phyloP scores from a whole-genome alignment of 441 rosid genomes.

The Arabidopsis hybrid region DNA sequence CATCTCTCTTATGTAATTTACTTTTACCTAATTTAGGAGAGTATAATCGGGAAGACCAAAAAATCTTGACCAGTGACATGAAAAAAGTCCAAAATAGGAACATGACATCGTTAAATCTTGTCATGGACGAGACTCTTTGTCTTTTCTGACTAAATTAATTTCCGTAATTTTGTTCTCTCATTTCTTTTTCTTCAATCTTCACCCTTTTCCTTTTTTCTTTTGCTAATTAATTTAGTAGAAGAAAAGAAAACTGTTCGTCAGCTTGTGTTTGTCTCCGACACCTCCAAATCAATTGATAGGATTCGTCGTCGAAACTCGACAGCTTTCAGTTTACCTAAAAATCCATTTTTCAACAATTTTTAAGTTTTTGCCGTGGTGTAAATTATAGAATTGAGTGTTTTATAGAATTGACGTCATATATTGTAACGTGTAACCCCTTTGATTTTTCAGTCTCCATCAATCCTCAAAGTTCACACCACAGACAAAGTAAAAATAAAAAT shows the following conservation, averaged over 20 bases:
- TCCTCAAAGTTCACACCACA: constrained; percentile 41
- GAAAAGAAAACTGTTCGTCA: neutral
- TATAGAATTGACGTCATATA: constrained; percentile 11
- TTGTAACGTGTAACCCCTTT: constrained; percentile 14
- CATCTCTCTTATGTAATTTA: neutral
- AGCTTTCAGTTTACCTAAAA: constrained; percentile 5
- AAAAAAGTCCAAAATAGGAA: constrained; percentile 29
- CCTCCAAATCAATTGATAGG: constrained; percentile 25
- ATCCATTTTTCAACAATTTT: neutral
- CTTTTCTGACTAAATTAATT: constrained; percentile 22
- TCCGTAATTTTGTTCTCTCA: neutral
- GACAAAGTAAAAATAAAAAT: constrained; percentile 32
- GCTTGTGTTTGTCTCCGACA: constrained; percentile 39
- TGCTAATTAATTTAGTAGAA: neutral
- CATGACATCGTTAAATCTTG: constrained; percentile 41
- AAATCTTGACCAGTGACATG: constrained; percentile 26
- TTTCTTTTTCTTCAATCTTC: constrained; percentile 6
- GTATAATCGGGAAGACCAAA: constrained; percentile 24
- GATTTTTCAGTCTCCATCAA: constrained; percentile 37
- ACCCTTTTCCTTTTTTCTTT: constrained; percentile 20
- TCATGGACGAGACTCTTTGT: constrained; percentile 37
- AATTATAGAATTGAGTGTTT: constrained; percentile 6
- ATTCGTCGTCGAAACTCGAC: constrained; percentile 10
- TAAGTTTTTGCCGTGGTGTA: neutral
- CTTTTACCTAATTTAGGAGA: constrained; percentile 23